Percentiles rank a stretch among this genome's conserved stretches.
Conservation (phyloP, 176 grass and related monocot genomes). For the Puccinellia tenuiflora region DNA sequence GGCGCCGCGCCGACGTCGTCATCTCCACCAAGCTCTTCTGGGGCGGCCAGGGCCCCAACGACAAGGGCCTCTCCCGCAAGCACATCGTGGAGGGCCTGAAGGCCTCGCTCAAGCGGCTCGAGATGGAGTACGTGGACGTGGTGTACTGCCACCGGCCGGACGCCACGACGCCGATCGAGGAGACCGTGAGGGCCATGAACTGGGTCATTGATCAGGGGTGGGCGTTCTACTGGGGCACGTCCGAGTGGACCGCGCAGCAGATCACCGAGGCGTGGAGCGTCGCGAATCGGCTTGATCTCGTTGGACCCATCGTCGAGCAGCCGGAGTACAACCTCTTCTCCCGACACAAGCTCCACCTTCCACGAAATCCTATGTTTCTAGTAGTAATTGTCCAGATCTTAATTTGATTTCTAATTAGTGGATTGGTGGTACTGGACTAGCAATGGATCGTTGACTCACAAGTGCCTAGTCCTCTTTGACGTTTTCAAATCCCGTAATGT, state of each 20-base stretch:
- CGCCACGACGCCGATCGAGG: conserved; percentile 72
- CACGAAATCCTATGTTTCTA: too few species aligned
- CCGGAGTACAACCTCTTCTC: conserved; percentile 98
- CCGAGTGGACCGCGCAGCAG: conserved; percentile 93
- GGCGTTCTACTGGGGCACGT: conserved; percentile 97
- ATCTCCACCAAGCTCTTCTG: conserved; percentile 99
- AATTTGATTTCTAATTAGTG: too few species aligned
- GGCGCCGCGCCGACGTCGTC: conserved; percentile 91
- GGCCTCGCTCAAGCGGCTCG: conserved; percentile 62
- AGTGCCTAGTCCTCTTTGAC: not conserved
- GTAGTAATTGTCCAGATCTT: too few species aligned
- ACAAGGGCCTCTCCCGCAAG: conserved; percentile 97
- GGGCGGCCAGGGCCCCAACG: conserved; percentile 88
- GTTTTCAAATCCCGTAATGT: not conserved
- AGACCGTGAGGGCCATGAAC: conserved; percentile 93
- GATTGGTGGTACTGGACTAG: too few species aligned
- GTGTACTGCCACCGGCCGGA: conserved; percentile 89
- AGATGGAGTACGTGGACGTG: conserved; percentile 92
- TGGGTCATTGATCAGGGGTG: conserved; percentile 83
- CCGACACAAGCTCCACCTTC: conserved; percentile 64
- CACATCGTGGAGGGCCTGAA: conserved; percentile 84
- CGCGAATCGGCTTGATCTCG: conserved; percentile 75
- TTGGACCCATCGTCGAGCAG: conserved; percentile 93
- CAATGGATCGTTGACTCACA: not conserved
- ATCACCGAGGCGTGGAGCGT: conserved; percentile 82